A percentile compares a stretch with the other conserved stretches of the same genome.
phyloP scores from a whole-genome alignment of 108 stramenopile genomes.

The Conticribra weissflogii region DNA sequence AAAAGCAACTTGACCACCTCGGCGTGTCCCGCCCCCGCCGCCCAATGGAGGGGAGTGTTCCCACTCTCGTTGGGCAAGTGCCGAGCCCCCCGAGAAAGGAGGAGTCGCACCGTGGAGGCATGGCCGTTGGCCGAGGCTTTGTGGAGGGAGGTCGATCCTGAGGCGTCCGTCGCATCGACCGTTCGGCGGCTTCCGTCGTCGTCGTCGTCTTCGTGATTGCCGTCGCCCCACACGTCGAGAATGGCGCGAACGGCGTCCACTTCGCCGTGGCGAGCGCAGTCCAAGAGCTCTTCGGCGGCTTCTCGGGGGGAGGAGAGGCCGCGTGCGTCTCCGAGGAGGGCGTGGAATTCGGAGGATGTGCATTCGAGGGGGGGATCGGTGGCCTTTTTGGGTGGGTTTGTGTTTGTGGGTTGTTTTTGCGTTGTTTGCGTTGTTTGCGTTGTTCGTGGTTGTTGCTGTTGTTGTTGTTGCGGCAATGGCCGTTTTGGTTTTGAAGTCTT shows the following conservation, averaged over 20 bases:
- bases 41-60: conserved; percentile 87
- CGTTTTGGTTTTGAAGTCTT: neutral
- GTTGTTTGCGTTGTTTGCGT: neutral
- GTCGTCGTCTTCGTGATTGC: neutral
- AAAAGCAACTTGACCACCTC: conserved; percentile 59
- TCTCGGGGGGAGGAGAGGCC: conserved; percentile 42
- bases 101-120: conserved; percentile 46
- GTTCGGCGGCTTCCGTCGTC: conserved; percentile 21
- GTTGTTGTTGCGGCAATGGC: conserved; percentile 2
- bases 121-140: conserved; percentile 86
- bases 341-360: conserved; percentile 15
- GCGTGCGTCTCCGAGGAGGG: conserved; percentile 24
- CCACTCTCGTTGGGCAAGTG: conserved; percentile 59
- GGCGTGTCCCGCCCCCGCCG: conserved; percentile 74
- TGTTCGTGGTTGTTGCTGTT: conserved; percentile 1
- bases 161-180: conserved; percentile 28
- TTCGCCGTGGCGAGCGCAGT: conserved; percentile 82
- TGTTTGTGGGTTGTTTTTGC: conserved; percentile 5
- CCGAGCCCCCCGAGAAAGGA: conserved; percentile 46
- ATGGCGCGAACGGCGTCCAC: conserved; percentile 71
- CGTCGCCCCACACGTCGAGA: conserved; percentile 30
- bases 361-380: conserved; percentile 35
- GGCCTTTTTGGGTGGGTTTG: conserved; percentile 8
- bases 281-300: conserved; percentile 61
- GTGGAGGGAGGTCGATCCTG: conserved; percentile 75